Conservation (phyloP, 345 rosid species). For the Rhodamnia rubescens region DNA sequence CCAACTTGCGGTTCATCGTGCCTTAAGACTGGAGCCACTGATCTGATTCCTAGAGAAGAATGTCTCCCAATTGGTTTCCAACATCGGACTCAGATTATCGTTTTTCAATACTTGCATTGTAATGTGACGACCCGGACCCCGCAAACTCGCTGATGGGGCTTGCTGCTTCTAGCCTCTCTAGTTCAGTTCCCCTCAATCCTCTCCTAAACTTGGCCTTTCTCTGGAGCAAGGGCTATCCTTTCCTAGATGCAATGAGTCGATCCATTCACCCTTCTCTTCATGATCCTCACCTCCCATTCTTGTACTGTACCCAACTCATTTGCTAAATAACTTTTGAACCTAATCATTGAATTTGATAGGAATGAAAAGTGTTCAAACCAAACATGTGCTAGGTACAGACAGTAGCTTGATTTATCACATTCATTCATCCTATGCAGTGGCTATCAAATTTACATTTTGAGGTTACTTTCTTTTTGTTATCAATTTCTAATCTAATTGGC, state of each 20-base stretch:
- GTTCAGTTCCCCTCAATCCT: not conserved
- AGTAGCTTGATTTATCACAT: not conserved
- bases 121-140: not conserved
- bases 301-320: not conserved
- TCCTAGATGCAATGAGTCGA: not conserved
- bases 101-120: not conserved
- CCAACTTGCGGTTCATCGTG: not conserved
- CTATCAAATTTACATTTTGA: not conserved
- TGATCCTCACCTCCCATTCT: not conserved
- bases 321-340: not conserved
- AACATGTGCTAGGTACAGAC: not conserved
- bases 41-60: not conserved
- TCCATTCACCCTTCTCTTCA: not conserved
- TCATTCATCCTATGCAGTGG: not conserved
- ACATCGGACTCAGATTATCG: not conserved
- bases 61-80: not conserved
- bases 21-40: not conserved
- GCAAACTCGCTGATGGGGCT: not conserved
- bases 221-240: accelerated
- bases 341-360: not conserved
- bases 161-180: not conserved
- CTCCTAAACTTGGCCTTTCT: not conserved
- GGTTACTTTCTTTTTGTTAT: not conserved
- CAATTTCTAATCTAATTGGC: not conserved
- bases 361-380: not conserved